Percentiles rank a stretch among this genome's conserved stretches.
These are phyloP conservation scores for Durotheca rogersii DNA, from an alignment of 495 filamentous ascomycete species.

Conservation along the genomic window DNA sequence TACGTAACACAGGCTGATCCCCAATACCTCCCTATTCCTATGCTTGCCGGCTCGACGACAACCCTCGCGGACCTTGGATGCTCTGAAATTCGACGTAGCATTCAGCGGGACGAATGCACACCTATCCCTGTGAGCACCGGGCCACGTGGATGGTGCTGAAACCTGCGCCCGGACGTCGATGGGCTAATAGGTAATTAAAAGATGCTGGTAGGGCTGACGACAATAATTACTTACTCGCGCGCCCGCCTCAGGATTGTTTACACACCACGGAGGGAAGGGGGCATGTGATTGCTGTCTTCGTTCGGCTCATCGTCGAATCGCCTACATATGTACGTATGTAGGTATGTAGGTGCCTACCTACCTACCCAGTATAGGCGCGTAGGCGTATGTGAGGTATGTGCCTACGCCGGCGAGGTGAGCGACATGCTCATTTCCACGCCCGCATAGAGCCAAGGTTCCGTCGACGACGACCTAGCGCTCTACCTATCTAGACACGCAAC, in stretches of 20 bases:
- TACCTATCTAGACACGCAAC: too few relatives aligned
- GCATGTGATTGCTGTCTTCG: background rate
- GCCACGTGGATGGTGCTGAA: conserved; percentile 25
- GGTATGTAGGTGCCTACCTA: too few relatives aligned
- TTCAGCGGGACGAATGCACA: background rate
- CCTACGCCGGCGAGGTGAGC: too few relatives aligned
- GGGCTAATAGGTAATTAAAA: conserved; percentile 8
- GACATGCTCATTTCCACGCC: too few relatives aligned
- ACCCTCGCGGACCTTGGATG: background rate
- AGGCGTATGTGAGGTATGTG: too few relatives aligned
- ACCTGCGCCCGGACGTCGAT: background rate
- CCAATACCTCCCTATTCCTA: too few relatives aligned
- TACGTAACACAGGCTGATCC: too few relatives aligned
- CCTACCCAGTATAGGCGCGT: too few relatives aligned
- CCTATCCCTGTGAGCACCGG: conserved; percentile 15
- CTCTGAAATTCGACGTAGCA: background rate
- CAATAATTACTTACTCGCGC: conserved; percentile 5
- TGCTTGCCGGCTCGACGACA: too few relatives aligned
- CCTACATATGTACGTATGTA: too few relatives aligned
- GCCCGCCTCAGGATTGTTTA: background rate
- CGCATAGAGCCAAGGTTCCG: too few relatives aligned
- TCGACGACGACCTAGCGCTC: too few relatives aligned
- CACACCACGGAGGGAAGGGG: background rate
- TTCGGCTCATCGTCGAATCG: background rate
- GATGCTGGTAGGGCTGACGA: conserved; percentile 26